A percentile compares a stretch with the other conserved stretches of the same genome.
Evolutionary conservation across 441 rosid species (phyloP).

Genomic region (Bocquillonia castaneifolia): DNA sequence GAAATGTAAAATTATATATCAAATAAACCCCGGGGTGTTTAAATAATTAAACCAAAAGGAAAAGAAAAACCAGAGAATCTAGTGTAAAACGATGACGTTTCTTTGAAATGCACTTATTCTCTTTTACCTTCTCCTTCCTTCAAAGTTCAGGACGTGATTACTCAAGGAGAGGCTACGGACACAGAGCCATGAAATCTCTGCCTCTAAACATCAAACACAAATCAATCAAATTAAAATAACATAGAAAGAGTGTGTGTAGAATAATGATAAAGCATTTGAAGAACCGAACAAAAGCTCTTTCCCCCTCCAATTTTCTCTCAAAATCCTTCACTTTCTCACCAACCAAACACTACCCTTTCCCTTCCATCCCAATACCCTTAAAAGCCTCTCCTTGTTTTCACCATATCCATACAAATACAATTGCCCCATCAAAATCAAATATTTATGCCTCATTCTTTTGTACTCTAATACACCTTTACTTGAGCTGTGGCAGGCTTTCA

Average conservation of each 20-base stretch:
- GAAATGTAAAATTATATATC: too few relatives aligned
- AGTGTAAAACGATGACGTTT: not conserved
- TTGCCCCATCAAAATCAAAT: slow-evolving; percentile 31
- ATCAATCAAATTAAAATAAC: not conserved
- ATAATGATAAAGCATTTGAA: slow-evolving; percentile 25
- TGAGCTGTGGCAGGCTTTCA: slow-evolving; percentile 52
- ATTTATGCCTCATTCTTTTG: slow-evolving; percentile 52
- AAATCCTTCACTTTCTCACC: slow-evolving; percentile 33
- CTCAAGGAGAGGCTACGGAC: not conserved
- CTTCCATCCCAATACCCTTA: slow-evolving; percentile 5
- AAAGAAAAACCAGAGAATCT: not conserved
- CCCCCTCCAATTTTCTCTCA: slow-evolving; percentile 20
- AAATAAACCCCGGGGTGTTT: too few relatives aligned
- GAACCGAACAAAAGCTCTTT: not conserved
- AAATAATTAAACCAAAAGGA: not conserved
- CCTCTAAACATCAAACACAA: not conserved
- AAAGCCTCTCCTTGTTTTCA: not conserved
- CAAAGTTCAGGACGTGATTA: not conserved
- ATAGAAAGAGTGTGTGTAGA: not conserved
- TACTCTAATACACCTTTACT: slow-evolving; percentile 60
- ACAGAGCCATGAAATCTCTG: slow-evolving; percentile 12
- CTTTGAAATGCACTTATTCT: not conserved
- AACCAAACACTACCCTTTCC: slow-evolving; percentile 27
- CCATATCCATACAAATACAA: slow-evolving; percentile 9
- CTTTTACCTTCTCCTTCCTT: not conserved